Percentiles rank a stretch among this genome's conserved stretches.
Evolutionary conservation across 345 rosid genomes (phyloP).

Genomic region (Eucalyptus rudis): DNA sequence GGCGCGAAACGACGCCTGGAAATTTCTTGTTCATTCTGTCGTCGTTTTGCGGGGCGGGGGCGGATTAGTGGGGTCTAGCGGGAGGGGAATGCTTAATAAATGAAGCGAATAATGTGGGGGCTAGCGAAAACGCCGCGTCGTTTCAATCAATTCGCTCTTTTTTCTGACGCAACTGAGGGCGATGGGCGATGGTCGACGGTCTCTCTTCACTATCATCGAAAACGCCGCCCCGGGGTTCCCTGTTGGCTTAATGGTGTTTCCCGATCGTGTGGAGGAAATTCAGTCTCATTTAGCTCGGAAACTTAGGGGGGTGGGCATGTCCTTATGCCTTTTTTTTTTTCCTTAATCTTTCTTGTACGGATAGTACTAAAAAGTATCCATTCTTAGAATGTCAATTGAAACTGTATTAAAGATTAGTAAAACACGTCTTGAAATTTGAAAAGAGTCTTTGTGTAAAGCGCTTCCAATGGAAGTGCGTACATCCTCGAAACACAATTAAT

Average conservation of each 20-base stretch:
- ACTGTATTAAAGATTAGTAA: too few relatives aligned
- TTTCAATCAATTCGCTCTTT: not conserved
- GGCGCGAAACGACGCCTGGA: not conserved
- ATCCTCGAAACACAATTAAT: not conserved
- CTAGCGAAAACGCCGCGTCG: not conserved
- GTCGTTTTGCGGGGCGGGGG: not conserved
- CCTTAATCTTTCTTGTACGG: not conserved
- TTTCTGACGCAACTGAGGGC: not conserved
- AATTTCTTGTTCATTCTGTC: not conserved
- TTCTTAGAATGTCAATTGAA: too few relatives aligned
- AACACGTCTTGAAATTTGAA: too few relatives aligned
- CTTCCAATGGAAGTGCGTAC: not conserved
- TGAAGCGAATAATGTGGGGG: not conserved
- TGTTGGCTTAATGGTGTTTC: not conserved
- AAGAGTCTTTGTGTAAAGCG: too few relatives aligned
- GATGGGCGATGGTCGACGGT: not conserved
- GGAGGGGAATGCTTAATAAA: not conserved
- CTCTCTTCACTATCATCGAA: too few relatives aligned
- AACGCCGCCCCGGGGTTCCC: not conserved
- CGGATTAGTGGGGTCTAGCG: too few relatives aligned
- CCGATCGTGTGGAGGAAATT: not conserved
- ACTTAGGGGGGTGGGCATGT: not conserved
- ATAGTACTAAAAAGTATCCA: not conserved
- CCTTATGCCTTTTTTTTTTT: not conserved
- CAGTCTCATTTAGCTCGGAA: not conserved